phyloP scores from a whole-genome alignment of 2,329 filamentous ascomycete species.

The Diplocarpon mali region DNA sequence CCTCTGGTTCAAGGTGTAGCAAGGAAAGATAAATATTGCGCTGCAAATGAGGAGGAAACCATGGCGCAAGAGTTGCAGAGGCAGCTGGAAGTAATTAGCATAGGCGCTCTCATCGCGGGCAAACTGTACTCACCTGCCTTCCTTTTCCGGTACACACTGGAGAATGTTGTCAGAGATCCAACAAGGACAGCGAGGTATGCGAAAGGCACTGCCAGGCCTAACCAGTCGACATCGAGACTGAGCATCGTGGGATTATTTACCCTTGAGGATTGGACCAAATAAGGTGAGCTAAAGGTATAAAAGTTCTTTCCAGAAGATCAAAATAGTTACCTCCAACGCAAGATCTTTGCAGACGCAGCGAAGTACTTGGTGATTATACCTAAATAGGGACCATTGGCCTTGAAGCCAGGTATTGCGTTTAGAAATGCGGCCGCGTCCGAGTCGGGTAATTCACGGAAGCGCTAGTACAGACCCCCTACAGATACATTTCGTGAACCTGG shows the following conservation, averaged over 20 bases:
- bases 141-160: conserved; percentile 82
- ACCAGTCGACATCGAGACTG: conserved; percentile 54
- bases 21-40: conserved; percentile 92
- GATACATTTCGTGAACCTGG: too few relatives aligned
- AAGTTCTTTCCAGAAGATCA: too few relatives aligned
- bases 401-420: conserved; percentile 13
- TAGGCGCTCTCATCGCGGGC: conserved; percentile 11
- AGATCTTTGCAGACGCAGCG: too few relatives aligned
- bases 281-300: too few relatives aligned
- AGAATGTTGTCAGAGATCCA: conserved; percentile 85
- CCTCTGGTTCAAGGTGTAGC: conserved; percentile 61
- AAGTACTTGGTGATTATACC: too few relatives aligned
- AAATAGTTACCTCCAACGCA: too few relatives aligned
- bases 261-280: too few relatives aligned
- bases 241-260: not conserved
- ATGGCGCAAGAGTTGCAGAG: conserved; percentile 78
- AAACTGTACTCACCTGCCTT: conserved; percentile 56
- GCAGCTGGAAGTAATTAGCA: conserved; percentile 40
- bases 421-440: conserved; percentile 2
- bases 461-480: too few relatives aligned
- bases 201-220: conserved; percentile 75
- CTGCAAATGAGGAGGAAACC: conserved; percentile 85
- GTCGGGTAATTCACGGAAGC: too few relatives aligned
- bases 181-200: conserved; percentile 82
- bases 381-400: not conserved